These are phyloP conservation scores for Thymus mandschuricus DNA, from an alignment of 257 asterid species.

Conservation along the genomic window DNA sequence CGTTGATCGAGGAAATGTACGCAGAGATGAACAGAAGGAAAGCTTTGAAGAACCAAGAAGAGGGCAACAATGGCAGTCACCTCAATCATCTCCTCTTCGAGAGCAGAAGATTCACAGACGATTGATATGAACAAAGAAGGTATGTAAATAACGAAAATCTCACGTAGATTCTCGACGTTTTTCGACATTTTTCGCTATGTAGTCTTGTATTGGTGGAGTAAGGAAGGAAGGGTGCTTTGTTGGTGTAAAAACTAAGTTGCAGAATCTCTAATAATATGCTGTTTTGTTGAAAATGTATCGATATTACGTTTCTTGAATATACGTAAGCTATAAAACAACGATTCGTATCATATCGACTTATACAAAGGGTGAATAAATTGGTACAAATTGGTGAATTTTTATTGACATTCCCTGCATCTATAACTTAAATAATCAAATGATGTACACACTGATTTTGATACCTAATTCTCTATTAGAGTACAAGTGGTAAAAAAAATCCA, in stretches of 20 bases:
- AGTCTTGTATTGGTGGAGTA: not conserved
- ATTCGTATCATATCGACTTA: too few relatives aligned
- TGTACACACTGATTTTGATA: conserved; percentile 28
- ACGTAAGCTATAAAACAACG: too few relatives aligned
- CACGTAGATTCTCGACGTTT: not conserved
- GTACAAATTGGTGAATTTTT: conserved; percentile 17
- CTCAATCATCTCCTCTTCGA: conserved; percentile 39
- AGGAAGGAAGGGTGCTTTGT: not conserved
- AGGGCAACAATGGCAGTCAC: conserved; percentile 31
- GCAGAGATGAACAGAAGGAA: conserved; percentile 77
- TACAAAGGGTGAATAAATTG: not conserved
- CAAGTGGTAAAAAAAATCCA: conserved; percentile 30
- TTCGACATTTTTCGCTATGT: not conserved
- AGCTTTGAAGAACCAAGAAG: conserved; percentile 43
- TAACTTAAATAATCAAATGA: conserved; percentile 33
- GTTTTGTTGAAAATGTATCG: not conserved
- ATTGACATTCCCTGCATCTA: conserved; percentile 29
- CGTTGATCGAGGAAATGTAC: conserved; percentile 94
- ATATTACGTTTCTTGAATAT: too few relatives aligned
- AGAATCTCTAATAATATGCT: not conserved
- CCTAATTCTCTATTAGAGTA: conserved; percentile 28
- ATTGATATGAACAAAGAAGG: conserved; percentile 32
- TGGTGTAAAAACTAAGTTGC: conserved; percentile 10
- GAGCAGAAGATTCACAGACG: conserved; percentile 46
- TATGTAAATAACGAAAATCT: conserved; percentile 22